Evolutionary conservation across 2,329 filamentous ascomycete genomes (phyloP).

Genomic region (Sphaerulina populicola): DNA sequence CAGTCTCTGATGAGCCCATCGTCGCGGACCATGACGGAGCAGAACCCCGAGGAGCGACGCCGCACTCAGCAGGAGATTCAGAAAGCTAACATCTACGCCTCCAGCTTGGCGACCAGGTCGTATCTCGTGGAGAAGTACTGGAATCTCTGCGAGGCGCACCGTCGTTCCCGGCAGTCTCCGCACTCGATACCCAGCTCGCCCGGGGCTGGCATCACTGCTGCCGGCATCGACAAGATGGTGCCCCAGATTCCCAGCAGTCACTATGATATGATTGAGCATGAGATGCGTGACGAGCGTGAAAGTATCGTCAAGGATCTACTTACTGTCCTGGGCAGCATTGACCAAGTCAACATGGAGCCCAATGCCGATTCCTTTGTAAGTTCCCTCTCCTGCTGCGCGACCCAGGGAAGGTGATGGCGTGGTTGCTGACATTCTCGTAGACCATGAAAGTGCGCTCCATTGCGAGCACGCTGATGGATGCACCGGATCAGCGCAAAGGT

Average conservation of each 20-base stretch:
- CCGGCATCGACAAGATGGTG: constrained; percentile 33
- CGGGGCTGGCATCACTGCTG: constrained; percentile 29
- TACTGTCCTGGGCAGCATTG: constrained; percentile 64
- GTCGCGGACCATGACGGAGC: constrained; percentile 26
- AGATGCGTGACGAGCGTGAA: constrained; percentile 68
- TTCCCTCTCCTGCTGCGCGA: constrained; percentile 13
- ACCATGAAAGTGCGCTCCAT: constrained; percentile 80
- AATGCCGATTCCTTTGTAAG: constrained; percentile 57
- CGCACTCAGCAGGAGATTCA: constrained; percentile 75
- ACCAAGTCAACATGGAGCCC: constrained; percentile 75
- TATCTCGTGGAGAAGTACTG: constrained; percentile 84
- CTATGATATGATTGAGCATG: constrained; percentile 47
- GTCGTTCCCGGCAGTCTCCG: constrained; percentile 29
- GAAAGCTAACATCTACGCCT: constrained; percentile 81
- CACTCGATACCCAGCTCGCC: constrained; percentile 34
- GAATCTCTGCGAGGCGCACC: constrained; percentile 60
- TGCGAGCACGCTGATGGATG: constrained; percentile 67
- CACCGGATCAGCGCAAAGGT: constrained; percentile 47
- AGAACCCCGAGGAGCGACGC: constrained; percentile 35
- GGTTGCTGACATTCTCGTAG: constrained; percentile 31
- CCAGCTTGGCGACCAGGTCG: constrained; percentile 69
- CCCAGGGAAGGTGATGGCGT: neutral
- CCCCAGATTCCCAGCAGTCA: constrained; percentile 26
- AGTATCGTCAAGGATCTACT: constrained; percentile 74
- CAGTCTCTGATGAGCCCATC: constrained; percentile 30